A percentile compares a stretch with the other conserved stretches of the same genome.
phyloP scores from a whole-genome alignment of 2,329 filamentous ascomycete species.

The Fusarium nanum region DNA sequence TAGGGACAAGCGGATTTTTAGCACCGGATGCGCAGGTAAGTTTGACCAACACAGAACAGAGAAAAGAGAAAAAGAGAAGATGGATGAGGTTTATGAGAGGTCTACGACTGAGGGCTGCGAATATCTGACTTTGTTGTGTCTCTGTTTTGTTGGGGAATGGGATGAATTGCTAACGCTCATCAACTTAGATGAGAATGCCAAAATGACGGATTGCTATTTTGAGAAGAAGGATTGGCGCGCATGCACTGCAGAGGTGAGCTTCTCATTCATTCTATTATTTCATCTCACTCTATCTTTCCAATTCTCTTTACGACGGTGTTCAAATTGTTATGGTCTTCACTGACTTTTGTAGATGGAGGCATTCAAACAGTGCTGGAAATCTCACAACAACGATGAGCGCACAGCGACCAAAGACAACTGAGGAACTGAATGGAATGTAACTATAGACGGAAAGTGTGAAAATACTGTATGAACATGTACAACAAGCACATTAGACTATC shows the following conservation, averaged over 20 bases:
- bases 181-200: conserved; percentile 81
- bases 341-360: conserved; percentile 77
- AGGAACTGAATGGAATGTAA: not conserved
- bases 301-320: not conserved
- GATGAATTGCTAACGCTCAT: conserved; percentile 12
- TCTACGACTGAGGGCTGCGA: not conserved
- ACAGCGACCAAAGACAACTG: conserved; percentile 78
- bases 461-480: conserved; percentile 13
- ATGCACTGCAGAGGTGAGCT: conserved; percentile 88
- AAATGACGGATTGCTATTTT: conserved; percentile 94
- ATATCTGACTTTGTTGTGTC: not conserved
- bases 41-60: not conserved
- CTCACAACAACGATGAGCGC: conserved; percentile 84
- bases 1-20: conserved; percentile 98
- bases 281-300: not conserved
- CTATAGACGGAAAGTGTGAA: not conserved
- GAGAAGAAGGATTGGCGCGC: conserved; percentile 95
- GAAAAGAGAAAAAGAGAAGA: not conserved
- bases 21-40: conserved; percentile 90
- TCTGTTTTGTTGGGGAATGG: conserved; percentile 27
- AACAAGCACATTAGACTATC: not conserved
- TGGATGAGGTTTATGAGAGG: not conserved
- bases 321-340: not conserved
- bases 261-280: fast-evolving
- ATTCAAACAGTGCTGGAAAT: conserved; percentile 93